These are phyloP conservation scores for Coemansia sp. DNA, from an alignment of 192 early-diverging fungal species.

Conservation along the genomic window DNA sequence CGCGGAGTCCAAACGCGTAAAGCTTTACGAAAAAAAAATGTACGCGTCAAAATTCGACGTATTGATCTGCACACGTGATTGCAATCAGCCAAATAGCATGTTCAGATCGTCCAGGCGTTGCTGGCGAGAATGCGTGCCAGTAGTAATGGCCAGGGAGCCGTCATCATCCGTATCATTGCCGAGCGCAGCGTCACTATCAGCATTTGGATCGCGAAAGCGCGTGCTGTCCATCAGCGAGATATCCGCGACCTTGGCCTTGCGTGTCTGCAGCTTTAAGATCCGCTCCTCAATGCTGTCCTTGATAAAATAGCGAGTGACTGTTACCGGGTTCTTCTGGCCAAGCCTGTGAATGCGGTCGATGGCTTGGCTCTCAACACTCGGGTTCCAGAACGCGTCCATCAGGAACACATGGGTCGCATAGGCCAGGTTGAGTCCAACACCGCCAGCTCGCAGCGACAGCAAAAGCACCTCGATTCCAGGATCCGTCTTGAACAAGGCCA, in stretches of 20 bases:
- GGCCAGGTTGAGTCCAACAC: slow-evolving; percentile 77
- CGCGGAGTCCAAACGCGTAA: slow-evolving; percentile 6
- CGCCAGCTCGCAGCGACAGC: slow-evolving; percentile 70
- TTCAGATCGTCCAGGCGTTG: slow-evolving; percentile 54
- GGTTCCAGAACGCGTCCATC: slow-evolving; percentile 83
- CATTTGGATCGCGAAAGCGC: slow-evolving; percentile 13
- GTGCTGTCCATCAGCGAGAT: slow-evolving; percentile 57
- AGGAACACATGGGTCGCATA: slow-evolving; percentile 72
- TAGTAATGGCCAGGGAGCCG: slow-evolving; percentile 28
- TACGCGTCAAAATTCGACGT: not conserved
- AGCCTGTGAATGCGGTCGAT: slow-evolving; percentile 84
- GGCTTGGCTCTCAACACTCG: slow-evolving; percentile 75
- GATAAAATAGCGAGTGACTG: slow-evolving; percentile 71
- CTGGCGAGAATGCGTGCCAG: slow-evolving; percentile 51
- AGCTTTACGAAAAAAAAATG: not conserved
- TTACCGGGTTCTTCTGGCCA: slow-evolving; percentile 67
- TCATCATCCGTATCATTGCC: slow-evolving; percentile 25
- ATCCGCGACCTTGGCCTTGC: slow-evolving; percentile 67
- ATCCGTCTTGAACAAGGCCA: slow-evolving; percentile 68
- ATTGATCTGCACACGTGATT: not conserved
- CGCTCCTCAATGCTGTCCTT: slow-evolving; percentile 82
- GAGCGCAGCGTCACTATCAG: not conserved
- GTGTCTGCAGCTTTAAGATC: slow-evolving; percentile 78
- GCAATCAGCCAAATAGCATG: slow-evolving; percentile 31
- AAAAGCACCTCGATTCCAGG: slow-evolving; percentile 63